Conservation (phyloP, 2,329 filamentous ascomycete species). For the Penicillium freii region DNA sequence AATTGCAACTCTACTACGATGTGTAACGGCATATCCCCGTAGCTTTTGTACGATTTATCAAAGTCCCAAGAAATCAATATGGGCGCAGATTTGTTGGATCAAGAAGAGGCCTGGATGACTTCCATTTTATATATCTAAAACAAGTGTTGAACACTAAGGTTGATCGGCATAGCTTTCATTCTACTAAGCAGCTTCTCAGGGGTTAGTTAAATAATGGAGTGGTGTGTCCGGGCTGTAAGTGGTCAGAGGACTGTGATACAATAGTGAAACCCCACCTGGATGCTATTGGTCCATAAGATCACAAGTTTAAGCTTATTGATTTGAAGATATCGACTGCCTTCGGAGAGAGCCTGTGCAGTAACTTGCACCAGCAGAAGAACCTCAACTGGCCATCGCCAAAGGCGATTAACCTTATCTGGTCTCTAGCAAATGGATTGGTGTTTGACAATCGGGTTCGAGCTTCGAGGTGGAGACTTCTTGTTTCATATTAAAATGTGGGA, state of each 20-base stretch:
- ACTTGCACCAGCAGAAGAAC: background rate
- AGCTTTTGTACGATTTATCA: background rate
- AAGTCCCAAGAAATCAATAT: background rate
- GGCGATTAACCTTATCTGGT: background rate
- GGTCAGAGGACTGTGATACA: background rate
- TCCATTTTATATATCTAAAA: too few relatives aligned
- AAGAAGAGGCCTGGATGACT: background rate
- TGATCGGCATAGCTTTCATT: background rate
- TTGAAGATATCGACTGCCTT: background rate
- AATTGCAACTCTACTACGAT: background rate
- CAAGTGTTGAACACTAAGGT: background rate
- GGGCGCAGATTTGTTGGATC: too few relatives aligned
- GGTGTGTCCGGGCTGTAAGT: background rate
- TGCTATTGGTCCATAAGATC: too few relatives aligned
- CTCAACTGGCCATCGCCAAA: background rate
- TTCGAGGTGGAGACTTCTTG: conserved; percentile 1
- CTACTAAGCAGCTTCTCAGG: background rate
- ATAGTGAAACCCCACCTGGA: background rate
- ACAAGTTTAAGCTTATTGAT: background rate
- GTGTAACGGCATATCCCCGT: background rate
- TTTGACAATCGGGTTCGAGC: background rate
- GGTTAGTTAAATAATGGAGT: background rate
- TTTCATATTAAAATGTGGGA: conserved; percentile 2
- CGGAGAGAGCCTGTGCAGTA: background rate
- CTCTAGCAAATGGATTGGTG: background rate